phyloP scores from a whole-genome alignment of 202 grass and related monocot genomes.

The Setaria viridis region DNA sequence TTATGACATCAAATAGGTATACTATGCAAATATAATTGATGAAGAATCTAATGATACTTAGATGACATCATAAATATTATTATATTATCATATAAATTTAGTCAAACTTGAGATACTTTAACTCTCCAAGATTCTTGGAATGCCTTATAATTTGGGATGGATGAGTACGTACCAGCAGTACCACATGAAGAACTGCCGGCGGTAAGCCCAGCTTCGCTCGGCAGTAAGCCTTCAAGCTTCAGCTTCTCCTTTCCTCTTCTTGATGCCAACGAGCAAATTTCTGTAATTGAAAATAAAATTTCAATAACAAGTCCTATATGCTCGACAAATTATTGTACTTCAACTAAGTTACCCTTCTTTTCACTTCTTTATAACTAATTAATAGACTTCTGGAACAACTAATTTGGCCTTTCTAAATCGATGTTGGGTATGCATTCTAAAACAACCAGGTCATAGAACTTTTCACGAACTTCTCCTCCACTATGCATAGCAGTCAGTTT shows the following conservation, averaged over 20 bases:
- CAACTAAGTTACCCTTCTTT: not conserved
- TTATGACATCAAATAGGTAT: no score
- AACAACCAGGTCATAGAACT: not conserved
- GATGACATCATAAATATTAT: no score
- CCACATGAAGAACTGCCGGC: no score
- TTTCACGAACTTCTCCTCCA: not conserved
- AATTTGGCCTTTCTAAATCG: not conserved
- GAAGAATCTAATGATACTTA: no score
- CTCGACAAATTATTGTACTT: not conserved
- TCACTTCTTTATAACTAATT: not conserved
- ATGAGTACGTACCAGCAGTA: no score
- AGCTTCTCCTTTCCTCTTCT: not conserved
- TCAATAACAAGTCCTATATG: not conserved
- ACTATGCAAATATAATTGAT: no score
- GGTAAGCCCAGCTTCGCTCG: no score
- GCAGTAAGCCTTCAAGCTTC: no score
- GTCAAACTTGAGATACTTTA: no score
- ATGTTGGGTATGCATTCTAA: slow-evolving; percentile 5
- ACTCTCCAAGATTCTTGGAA: no score
- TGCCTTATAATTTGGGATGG: no score
- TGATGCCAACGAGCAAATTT: slow-evolving; percentile 75
- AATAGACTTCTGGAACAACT: not conserved
- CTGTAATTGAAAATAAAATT: slow-evolving; percentile 40
- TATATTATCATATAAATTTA: no score
- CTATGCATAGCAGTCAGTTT: not conserved